These are phyloP conservation scores for Colletotrichum lentis DNA, from an alignment of 2,329 filamentous ascomycete genomes.

Conservation along the genomic window DNA sequence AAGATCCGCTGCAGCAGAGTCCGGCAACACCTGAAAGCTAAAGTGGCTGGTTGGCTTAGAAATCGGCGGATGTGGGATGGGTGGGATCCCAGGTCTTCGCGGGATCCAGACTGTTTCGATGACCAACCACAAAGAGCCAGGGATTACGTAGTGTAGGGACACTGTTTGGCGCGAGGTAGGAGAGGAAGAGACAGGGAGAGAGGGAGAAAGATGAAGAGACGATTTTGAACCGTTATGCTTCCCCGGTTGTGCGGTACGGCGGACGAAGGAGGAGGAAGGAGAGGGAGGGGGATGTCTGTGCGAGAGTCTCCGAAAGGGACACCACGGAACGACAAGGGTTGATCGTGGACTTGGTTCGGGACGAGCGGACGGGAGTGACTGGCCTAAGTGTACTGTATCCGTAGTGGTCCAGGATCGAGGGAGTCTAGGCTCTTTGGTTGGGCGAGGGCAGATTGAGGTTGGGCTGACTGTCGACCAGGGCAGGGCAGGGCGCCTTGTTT, in stretches of 20 bases:
- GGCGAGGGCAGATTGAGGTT: neutral
- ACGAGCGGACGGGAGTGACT: constrained; percentile 31
- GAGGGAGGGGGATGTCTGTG: neutral
- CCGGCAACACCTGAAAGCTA: neutral
- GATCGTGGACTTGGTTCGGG: constrained; percentile 32
- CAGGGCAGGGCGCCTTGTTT: constrained; percentile 31
- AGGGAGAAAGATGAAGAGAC: neutral
- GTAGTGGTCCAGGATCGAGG: too few relatives aligned
- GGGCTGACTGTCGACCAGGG: neutral
- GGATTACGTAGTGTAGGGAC: neutral
- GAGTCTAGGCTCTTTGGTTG: constrained; percentile 6
- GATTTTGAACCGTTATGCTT: neutral
- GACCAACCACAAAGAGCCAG: constrained; percentile 25
- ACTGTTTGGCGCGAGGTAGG: constrained; percentile 4
- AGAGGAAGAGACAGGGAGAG: neutral
- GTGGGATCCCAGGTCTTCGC: constrained; percentile 9
- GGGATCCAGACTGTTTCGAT: constrained; percentile 17
- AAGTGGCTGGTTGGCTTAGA: constrained; percentile 28
- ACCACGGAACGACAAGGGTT: constrained; percentile 2
- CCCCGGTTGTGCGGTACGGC: constrained; percentile 3
- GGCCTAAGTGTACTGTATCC: neutral
- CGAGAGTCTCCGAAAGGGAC: neutral
- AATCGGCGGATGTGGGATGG: constrained; percentile 30
- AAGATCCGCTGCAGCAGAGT: neutral
- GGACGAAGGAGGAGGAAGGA: constrained; percentile 8